phyloP scores from a whole-genome alignment of 352 stramenopile species.

The Phytophthora syringae region DNA sequence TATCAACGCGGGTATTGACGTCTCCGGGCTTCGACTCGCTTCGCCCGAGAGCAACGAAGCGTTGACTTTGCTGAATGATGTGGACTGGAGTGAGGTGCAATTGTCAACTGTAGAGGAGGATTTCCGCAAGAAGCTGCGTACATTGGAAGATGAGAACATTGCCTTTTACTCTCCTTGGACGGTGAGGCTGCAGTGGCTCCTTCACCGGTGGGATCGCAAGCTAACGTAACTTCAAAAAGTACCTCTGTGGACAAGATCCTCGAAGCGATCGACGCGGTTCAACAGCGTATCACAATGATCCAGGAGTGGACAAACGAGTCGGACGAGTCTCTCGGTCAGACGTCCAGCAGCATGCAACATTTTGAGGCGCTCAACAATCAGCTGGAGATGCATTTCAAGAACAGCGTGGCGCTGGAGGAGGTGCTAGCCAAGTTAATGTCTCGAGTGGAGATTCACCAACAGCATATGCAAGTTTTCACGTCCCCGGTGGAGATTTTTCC shows the following conservation, averaged over 20 bases:
- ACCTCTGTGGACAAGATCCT: slow-evolving; percentile 70
- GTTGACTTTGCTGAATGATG: slow-evolving; percentile 46
- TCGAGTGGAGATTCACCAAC: slow-evolving; percentile 57
- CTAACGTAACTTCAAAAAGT: background rate
- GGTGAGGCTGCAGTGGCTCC: slow-evolving; percentile 26
- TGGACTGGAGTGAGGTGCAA: slow-evolving; percentile 68
- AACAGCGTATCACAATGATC: slow-evolving; percentile 47
- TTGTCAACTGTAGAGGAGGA: slow-evolving; percentile 59
- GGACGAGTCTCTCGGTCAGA: slow-evolving; percentile 60
- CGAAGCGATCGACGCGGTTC: slow-evolving; percentile 56
- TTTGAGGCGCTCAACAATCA: slow-evolving; percentile 86
- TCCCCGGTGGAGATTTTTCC: slow-evolving; percentile 62
- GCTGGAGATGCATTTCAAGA: slow-evolving; percentile 83
- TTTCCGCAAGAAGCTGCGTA: slow-evolving; percentile 60
- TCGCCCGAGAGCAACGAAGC: slow-evolving; percentile 69
- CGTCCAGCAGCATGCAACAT: slow-evolving; percentile 73
- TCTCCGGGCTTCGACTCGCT: slow-evolving; percentile 47
- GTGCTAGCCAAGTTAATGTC: slow-evolving; percentile 55
- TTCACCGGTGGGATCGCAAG: background rate
- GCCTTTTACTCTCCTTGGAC: slow-evolving; percentile 76
- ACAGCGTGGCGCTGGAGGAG: slow-evolving; percentile 71
- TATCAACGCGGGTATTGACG: slow-evolving; percentile 17
- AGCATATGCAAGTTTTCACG: slow-evolving; percentile 60
- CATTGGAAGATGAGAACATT: slow-evolving; percentile 79
- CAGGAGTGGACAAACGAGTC: slow-evolving; percentile 73